Conservation (phyloP, 23 red algal species). For the Gracilaria caudata region DNA sequence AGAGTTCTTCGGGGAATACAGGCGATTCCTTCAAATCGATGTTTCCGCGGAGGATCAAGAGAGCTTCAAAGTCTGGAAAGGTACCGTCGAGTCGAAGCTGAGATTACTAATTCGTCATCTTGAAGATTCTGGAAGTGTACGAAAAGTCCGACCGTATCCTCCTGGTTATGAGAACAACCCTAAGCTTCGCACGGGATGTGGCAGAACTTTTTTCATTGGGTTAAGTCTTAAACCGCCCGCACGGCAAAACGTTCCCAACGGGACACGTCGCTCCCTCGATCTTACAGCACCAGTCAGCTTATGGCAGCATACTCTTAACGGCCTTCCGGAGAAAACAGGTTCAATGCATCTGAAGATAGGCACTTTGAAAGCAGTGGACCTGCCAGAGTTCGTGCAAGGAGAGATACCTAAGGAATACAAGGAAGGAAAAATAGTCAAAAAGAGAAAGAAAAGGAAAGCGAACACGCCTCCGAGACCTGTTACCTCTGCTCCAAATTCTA, state of each 20-base stretch:
- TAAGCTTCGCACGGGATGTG: slow-evolving; percentile 51
- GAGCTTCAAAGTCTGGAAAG: slow-evolving; percentile 88
- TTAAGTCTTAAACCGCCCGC: slow-evolving; percentile 66
- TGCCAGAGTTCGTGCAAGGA: slow-evolving; percentile 41
- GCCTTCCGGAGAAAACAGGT: slow-evolving; percentile 59
- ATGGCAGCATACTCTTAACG: slow-evolving; percentile 56
- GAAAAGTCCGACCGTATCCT: slow-evolving; percentile 82
- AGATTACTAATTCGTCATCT: slow-evolving; percentile 81
- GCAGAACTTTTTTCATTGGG: slow-evolving; percentile 84
- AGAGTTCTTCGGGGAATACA: slow-evolving; percentile 83
- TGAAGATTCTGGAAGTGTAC: slow-evolving; percentile 75
- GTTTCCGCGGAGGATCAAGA: slow-evolving; percentile 77
- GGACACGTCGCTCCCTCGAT: slow-evolving; percentile 36
- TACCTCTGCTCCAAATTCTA: not conserved
- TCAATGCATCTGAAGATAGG: slow-evolving; percentile 67
- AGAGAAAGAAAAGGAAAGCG: slow-evolving; percentile 42
- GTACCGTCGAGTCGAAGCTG: slow-evolving; percentile 90
- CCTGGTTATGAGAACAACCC: slow-evolving; percentile 52
- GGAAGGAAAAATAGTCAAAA: slow-evolving; percentile 46
- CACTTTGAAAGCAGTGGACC: slow-evolving; percentile 22
- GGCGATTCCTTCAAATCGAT: slow-evolving; percentile 87
- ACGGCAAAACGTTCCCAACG: not conserved
- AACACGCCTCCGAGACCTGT: not conserved
- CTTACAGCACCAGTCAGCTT: slow-evolving; percentile 53
- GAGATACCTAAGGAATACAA: slow-evolving; percentile 35